Evolutionary conservation across 108 stramenopile genomes (phyloP).

Genomic region (Licmophora abbreviata): DNA sequence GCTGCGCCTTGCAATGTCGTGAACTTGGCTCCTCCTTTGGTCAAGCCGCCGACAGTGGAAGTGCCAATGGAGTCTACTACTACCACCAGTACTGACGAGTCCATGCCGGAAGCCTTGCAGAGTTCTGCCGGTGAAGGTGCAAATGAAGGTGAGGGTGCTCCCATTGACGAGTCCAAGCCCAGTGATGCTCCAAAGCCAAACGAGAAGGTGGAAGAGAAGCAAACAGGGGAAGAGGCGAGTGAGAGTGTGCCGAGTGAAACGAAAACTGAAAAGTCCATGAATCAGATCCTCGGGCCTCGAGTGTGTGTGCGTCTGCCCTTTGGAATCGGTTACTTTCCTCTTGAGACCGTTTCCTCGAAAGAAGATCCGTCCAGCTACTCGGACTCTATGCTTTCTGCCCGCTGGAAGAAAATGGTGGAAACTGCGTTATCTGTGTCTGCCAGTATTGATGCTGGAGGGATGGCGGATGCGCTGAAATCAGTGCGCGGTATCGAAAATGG

Average conservation of each 20-base stretch:
- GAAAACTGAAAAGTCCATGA: background rate
- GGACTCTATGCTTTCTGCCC: constrained; percentile 39
- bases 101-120: too few species aligned
- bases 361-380: constrained; percentile 29
- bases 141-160: too few species aligned
- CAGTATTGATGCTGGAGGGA: constrained; percentile 42
- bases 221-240: constrained; percentile 4
- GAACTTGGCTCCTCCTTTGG: background rate
- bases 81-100: too few species aligned
- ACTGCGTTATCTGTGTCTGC: constrained; percentile 33
- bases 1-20: background rate
- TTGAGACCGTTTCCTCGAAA: constrained; percentile 10
- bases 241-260: too few species aligned
- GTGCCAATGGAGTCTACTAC: too few species aligned
- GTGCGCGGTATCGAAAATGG: constrained; percentile 4
- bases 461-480: constrained; percentile 14
- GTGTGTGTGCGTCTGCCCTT: constrained; percentile 35
- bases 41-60: too few species aligned
- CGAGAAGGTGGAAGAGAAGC: constrained; percentile 8
- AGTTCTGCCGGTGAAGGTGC: too few species aligned
- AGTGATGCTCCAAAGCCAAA: background rate
- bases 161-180: background rate
- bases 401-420: constrained; percentile 60
- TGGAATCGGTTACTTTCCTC: constrained; percentile 43
- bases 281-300: constrained; percentile 24